These are phyloP conservation scores for Taxawa tesnikishii DNA, from an alignment of 2,329 filamentous ascomycete genomes.

Conservation along the genomic window DNA sequence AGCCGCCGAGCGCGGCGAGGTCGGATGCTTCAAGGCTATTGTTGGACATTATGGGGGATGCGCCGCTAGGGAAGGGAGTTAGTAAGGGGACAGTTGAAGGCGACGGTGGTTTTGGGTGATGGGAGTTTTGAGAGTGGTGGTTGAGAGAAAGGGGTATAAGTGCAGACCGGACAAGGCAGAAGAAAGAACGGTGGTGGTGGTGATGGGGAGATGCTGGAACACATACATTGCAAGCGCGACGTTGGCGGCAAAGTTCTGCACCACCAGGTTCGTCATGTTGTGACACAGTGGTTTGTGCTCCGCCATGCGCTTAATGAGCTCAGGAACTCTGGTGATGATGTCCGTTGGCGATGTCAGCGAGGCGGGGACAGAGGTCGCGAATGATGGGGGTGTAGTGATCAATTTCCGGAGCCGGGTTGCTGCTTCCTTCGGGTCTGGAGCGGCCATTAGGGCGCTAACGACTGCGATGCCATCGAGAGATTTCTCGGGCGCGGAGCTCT, in stretches of 20 bases:
- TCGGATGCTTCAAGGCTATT: conserved; percentile 72
- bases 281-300: conserved; percentile 63
- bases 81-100: too few relatives aligned
- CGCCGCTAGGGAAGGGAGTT: too few relatives aligned
- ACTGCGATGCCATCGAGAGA: conserved; percentile 70
- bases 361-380: conserved; percentile 13
- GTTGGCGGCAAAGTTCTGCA: conserved; percentile 90
- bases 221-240: conserved; percentile 69
- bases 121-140: too few relatives aligned
- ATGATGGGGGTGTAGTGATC: conserved; percentile 32
- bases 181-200: too few relatives aligned
- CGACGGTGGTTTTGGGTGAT: too few relatives aligned
- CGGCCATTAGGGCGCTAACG: conserved; percentile 77
- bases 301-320: conserved; percentile 46
- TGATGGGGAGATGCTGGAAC: too few relatives aligned
- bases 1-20: conserved; percentile 62
- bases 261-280: conserved; percentile 96
- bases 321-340: conserved; percentile 16
- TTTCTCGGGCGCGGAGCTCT: conserved; percentile 47
- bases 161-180: too few relatives aligned
- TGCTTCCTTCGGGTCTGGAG: conserved; percentile 52
- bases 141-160: too few relatives aligned
- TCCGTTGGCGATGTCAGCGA: conserved; percentile 17
- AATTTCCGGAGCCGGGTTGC: conserved; percentile 47
- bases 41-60: conserved; percentile 89